Percentiles rank a stretch among this genome's conserved stretches.
Conservation (phyloP, 192 early-diverging fungal species). For the Funneliformis mosseae region DNA sequence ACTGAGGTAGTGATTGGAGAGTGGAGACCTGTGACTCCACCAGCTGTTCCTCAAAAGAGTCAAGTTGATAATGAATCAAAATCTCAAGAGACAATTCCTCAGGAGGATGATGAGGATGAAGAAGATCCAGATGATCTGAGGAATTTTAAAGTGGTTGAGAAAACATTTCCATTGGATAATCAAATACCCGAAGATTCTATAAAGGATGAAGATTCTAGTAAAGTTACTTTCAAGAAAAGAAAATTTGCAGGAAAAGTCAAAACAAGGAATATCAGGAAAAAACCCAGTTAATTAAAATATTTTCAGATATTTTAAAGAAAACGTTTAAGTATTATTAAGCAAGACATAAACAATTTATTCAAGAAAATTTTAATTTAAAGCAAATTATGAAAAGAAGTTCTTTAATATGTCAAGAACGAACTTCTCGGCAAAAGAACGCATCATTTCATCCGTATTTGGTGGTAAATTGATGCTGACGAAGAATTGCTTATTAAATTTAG, state of each 20-base stretch:
- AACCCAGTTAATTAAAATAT: not conserved
- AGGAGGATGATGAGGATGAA: constrained; percentile 45
- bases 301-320: not conserved
- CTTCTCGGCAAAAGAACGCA: constrained; percentile 19
- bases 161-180: constrained; percentile 45
- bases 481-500: constrained; percentile 33
- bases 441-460: not conserved
- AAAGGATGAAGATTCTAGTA: not conserved
- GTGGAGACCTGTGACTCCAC: constrained; percentile 44
- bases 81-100: constrained; percentile 12
- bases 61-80: constrained; percentile 7
- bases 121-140: constrained; percentile 52
- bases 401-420: constrained; percentile 18
- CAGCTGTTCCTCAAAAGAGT: constrained; percentile 10
- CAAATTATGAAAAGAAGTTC: constrained; percentile 1
- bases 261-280: constrained; percentile 45
- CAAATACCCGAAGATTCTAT: constrained; percentile 25
- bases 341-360: too few species aligned
- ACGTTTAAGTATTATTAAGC: too few species aligned
- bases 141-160: constrained; percentile 56
- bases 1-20: constrained; percentile 36
- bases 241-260: constrained; percentile 42
- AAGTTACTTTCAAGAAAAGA: constrained; percentile 55
- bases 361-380: not conserved
- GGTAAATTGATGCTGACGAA: constrained; percentile 31